Conservation (phyloP, 768 basidiomycete genomes). For the Clitopilus passeckerianus region DNA sequence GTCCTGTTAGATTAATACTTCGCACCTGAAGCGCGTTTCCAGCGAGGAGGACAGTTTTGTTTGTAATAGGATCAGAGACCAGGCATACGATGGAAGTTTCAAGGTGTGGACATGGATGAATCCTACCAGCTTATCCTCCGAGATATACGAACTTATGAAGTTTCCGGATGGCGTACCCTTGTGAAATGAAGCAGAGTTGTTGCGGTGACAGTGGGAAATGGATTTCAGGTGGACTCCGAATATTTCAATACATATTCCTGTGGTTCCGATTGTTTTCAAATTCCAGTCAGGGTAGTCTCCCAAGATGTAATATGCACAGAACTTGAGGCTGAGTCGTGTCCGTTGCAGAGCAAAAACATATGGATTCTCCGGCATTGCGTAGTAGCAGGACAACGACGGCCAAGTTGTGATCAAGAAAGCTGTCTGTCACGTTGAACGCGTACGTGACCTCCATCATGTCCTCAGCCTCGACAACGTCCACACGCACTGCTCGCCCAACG, state of each 20-base stretch:
- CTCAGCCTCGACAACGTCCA: constrained; percentile 40
- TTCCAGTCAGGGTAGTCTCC: no score
- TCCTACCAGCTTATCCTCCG: constrained; percentile 57
- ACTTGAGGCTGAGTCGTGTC: background rate
- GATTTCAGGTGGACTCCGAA: background rate
- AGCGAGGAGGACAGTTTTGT: constrained; percentile 63
- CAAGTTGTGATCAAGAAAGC: background rate
- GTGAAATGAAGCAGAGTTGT: constrained; percentile 28
- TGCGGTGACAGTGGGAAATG: constrained; percentile 7
- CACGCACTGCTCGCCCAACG: constrained; percentile 33
- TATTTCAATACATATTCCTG: no score
- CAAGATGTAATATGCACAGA: background rate
- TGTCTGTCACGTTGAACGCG: background rate
- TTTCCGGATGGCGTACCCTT: constrained; percentile 57
- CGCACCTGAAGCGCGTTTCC: constrained; percentile 60
- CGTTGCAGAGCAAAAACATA: background rate
- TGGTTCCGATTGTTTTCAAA: no score
- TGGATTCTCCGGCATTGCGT: no score
- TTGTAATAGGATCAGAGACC: constrained; percentile 53
- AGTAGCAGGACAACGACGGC: no score
- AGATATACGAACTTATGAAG: constrained; percentile 30
- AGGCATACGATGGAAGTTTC: constrained; percentile 66
- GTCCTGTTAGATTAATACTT: constrained; percentile 73
- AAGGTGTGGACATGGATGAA: constrained; percentile 59
- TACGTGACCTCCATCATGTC: constrained; percentile 26